A percentile compares a stretch with the other conserved stretches of the same genome.
Conservation (phyloP, 192 early-diverging fungal genomes). For the Coemansia sp. region DNA sequence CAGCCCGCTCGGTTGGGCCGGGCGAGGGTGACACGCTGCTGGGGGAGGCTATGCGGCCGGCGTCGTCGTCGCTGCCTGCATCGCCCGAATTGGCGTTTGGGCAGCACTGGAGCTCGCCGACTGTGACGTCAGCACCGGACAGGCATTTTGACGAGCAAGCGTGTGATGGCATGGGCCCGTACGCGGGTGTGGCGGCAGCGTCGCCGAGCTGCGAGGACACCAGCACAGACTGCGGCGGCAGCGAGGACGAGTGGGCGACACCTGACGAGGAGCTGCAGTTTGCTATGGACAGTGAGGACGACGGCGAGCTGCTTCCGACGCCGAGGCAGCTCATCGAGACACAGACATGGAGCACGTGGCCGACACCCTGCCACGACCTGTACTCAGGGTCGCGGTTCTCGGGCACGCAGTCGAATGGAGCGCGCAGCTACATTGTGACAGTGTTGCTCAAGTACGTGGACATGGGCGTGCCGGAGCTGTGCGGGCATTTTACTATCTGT, state of each 20-base stretch:
- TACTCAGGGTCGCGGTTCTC: constrained; percentile 50
- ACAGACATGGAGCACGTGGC: constrained; percentile 54
- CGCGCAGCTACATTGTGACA: constrained; percentile 40
- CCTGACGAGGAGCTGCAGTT: constrained; percentile 2
- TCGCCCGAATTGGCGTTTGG: constrained; percentile 24
- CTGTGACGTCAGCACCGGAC: constrained; percentile 5
- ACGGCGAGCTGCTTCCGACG: constrained; percentile 38
- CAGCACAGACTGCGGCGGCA: not conserved
- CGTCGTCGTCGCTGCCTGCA: constrained; percentile 13
- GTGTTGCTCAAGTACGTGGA: constrained; percentile 58
- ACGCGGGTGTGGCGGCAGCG: not conserved
- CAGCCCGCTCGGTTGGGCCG: constrained; percentile 12
- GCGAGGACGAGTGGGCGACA: not conserved
- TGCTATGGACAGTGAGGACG: not conserved
- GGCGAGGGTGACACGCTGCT: not conserved
- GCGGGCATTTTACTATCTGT: constrained; percentile 72
- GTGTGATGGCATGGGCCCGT: not conserved
- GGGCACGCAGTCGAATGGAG: constrained; percentile 48
- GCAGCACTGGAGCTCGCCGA: not conserved
- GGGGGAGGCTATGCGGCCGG: constrained; percentile 3
- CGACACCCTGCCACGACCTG: constrained; percentile 50
- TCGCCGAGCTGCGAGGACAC: not conserved
- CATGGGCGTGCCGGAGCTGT: constrained; percentile 62
- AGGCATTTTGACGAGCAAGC: not conserved
- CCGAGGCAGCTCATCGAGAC: constrained; percentile 48